Base-by-base conservation (phyloP, 495 filamentous ascomycete species). In the Annulohypoxylon stygium region DNA sequence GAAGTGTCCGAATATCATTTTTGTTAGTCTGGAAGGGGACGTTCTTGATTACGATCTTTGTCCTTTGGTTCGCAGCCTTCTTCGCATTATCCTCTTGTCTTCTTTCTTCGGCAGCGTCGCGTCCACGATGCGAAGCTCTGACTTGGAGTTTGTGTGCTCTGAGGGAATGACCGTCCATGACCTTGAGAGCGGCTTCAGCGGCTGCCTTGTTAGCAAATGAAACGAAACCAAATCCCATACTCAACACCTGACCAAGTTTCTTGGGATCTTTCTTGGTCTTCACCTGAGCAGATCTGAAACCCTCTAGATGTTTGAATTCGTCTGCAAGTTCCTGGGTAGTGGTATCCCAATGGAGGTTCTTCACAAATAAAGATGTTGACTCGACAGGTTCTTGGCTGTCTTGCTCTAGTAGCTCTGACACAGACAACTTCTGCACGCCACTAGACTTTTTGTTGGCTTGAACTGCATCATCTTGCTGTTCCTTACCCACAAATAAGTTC, bases 21-120 rank as follows among this genome's bases (percentile, higher is more conserved):
- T 97, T 97, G 47, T 89, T 92, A 9, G 92, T 91, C 82, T 98
- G 93, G 84, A 99, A 99, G 8, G 96, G 96, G 78, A 99, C 82
- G 84, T 99, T 99, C 86, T 98, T 98, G 85, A 99, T 93, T 80
- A 98, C 92, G 75, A 99, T 90, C 85, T 98, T 98, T 36, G 94
- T 97, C 60, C 88, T 86, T 74, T 89, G 88, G 25, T 86, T 88
- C 3, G 90, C 88, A 14, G 88, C 78, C 79, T 92, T 94, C 85
- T 93, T 96, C 30, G 73, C 76, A 64, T 87, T 88, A 74, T 97
- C 94, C 65, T 93, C 90, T 69, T 90, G 90, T 77, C 90, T 89
- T 61, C 90, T 88, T 79, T 97, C 93, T 77, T 96, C 93, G 0
- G 93, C 95, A 5, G 93, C 93, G 82, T 98, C 94, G 68, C 88